A percentile compares a stretch with the other conserved stretches of the same genome.
Evolutionary conservation across 495 filamentous ascomycete species (phyloP).

Genomic region (Amphirosellinia nigrospora): DNA sequence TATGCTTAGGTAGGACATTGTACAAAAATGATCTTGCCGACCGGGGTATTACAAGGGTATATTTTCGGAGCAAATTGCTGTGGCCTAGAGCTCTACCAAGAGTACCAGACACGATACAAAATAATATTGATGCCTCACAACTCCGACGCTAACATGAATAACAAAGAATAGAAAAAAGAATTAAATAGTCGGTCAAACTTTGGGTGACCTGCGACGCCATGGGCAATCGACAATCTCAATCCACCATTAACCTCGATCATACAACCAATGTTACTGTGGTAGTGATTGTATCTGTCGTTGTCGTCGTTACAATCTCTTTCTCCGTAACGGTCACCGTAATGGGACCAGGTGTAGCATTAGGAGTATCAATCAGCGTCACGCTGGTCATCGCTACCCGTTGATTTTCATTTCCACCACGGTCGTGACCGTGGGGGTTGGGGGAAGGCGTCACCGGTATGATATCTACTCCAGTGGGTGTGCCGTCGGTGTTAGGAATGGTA

Average conservation of each 20-base stretch:
- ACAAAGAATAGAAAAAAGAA: slow-evolving; percentile 3
- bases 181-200: not conserved
- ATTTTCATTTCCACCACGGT: not conserved
- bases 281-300: slow-evolving; percentile 8
- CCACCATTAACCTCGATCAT: not conserved
- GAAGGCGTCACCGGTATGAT: slow-evolving; percentile 13
- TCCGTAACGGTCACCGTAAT: slow-evolving; percentile 23
- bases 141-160: slow-evolving; percentile 24
- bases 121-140: slow-evolving; percentile 12
- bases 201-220: not conserved
- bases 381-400: not conserved
- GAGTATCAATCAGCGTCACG: not conserved
- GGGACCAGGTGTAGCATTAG: not conserved
- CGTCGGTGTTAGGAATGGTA: slow-evolving; percentile 1
- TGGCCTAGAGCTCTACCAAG: not conserved
- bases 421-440: not conserved
- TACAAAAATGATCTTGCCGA: not conserved
- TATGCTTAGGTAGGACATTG: not conserved
- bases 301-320: slow-evolving; percentile 23
- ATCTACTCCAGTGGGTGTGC: slow-evolving; percentile 24
- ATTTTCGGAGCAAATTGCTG: slow-evolving; percentile 19
- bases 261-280: slow-evolving; percentile 19
- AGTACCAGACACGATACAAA: not conserved
- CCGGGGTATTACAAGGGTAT: slow-evolving; percentile 22
- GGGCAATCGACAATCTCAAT: not conserved